A percentile compares a stretch with the other conserved stretches of the same genome.
phyloP scores from a whole-genome alignment of 176 grass and related monocot species.

The Microstegium vimineum region DNA sequence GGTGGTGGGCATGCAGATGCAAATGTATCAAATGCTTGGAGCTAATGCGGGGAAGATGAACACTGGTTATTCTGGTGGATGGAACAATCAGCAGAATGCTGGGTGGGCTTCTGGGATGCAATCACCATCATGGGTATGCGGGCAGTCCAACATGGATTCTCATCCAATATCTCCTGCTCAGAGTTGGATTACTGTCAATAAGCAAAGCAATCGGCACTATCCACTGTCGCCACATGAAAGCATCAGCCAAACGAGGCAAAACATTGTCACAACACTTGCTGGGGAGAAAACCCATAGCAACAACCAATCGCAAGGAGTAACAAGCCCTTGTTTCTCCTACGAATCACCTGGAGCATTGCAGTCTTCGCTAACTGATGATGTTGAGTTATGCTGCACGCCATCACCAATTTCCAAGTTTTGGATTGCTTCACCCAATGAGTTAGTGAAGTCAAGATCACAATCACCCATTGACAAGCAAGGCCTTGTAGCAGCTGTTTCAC shows the following conservation, averaged over 20 bases:
- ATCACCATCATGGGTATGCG: background rate
- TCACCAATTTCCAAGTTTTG: background rate
- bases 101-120: background rate
- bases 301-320: background rate
- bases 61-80: background rate
- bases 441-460: background rate
- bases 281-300: background rate
- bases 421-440: background rate
- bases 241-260: background rate
- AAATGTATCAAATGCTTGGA: background rate
- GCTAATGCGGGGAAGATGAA: background rate
- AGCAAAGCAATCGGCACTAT: background rate
- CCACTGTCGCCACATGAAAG: background rate
- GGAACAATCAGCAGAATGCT: constrained; percentile 9
- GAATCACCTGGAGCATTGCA: background rate
- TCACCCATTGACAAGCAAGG: background rate
- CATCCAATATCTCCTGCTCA: background rate
- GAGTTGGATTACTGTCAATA: background rate
- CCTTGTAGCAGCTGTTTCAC: background rate
- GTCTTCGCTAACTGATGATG: background rate
- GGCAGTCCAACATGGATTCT: background rate
- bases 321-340: background rate
- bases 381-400: background rate
- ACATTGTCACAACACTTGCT: background rate
- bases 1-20: background rate